phyloP scores from a whole-genome alignment of 805 yeast species.

The Saccharomyces mikatae region DNA sequence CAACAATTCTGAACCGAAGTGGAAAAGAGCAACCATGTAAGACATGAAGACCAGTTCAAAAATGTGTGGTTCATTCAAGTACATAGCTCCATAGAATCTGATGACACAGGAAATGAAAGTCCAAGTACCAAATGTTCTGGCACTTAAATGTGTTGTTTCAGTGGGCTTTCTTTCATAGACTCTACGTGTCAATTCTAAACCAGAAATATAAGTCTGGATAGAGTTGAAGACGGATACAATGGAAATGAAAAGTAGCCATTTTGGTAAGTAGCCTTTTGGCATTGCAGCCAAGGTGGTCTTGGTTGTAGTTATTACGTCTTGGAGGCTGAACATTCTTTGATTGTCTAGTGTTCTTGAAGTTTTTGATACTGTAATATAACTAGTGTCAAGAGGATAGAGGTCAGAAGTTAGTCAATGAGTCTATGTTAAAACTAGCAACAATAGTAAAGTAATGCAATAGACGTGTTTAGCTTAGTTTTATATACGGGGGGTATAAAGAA shows the following conservation, averaged over 20 bases:
- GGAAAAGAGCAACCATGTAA: slow-evolving; percentile 73
- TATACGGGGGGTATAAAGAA: not conserved
- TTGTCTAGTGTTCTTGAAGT: not conserved
- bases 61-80: slow-evolving; percentile 58
- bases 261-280: slow-evolving; percentile 56
- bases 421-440: not conserved
- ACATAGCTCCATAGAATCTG: slow-evolving; percentile 80
- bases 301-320: slow-evolving; percentile 29
- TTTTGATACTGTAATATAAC: not conserved
- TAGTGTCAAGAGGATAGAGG: not conserved
- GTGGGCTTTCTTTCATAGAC: slow-evolving; percentile 64
- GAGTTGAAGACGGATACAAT: slow-evolving; percentile 91
- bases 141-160: slow-evolving; percentile 62
- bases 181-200: slow-evolving; percentile 62
- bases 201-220: slow-evolving; percentile 72
- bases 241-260: slow-evolving; percentile 74
- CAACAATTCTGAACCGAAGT: slow-evolving; percentile 79
- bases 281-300: slow-evolving; percentile 17
- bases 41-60: slow-evolving; percentile 75
- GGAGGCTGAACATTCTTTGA: slow-evolving; percentile 24
- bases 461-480: slow-evolving; percentile 1
- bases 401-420: not conserved
- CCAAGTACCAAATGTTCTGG: slow-evolving; percentile 99
- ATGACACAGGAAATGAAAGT: slow-evolving; percentile 79
- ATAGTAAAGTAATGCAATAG: not conserved